Conservation (phyloP, 345 rosid species). For the Nasturtium officinale region DNA sequence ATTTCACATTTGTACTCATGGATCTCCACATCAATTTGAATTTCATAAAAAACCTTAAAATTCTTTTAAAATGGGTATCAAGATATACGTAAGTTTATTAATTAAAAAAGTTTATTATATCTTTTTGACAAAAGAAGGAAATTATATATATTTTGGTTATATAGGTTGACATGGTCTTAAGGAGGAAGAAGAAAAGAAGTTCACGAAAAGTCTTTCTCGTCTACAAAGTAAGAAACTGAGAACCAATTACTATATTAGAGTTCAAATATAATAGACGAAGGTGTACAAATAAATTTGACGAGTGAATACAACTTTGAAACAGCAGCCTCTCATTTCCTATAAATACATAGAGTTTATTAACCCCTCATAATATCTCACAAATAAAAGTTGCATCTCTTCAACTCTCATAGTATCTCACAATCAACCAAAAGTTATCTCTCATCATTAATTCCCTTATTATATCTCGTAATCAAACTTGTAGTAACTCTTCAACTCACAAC, state of each 20-base stretch:
- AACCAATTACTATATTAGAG: constrained; percentile 9
- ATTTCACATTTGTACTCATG: neutral
- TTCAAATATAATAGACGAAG: neutral
- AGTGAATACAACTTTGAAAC: neutral
- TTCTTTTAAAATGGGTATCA: neutral
- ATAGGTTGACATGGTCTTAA: constrained; percentile 33
- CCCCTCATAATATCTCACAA: constrained; percentile 9
- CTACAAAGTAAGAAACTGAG: neutral
- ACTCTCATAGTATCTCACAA: neutral
- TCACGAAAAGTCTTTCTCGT: constrained; percentile 22
- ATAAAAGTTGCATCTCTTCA: neutral
- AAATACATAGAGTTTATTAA: constrained; percentile 4
- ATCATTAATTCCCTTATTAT: neutral
- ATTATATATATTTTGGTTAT: neutral
- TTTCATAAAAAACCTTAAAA: neutral
- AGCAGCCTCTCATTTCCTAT: constrained; percentile 16
- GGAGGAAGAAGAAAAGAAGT: neutral
- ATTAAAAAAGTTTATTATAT: no score
- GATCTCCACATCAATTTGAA: neutral
- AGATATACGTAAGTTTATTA: neutral
- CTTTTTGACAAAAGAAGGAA: no score
- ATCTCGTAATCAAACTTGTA: neutral
- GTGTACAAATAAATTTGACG: constrained; percentile 1
- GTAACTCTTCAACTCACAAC: neutral
- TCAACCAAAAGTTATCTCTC: neutral